Evolutionary conservation across 331 rosid genomes (phyloP).

Genomic region (Malus hybrid): DNA sequence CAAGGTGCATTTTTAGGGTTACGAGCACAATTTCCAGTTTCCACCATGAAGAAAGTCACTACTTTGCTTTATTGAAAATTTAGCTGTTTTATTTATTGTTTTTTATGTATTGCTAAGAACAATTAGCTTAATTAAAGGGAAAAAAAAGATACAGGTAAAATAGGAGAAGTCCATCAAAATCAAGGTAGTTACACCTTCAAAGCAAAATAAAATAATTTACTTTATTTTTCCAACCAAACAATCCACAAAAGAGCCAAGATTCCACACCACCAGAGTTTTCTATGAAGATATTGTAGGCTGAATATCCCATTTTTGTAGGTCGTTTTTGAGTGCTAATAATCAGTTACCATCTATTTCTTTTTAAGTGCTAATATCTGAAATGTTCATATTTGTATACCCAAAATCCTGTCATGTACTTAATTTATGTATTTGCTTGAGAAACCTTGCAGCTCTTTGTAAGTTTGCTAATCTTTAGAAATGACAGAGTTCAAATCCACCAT

Average conservation of each 20-base stretch:
- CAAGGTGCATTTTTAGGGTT: slow-evolving; percentile 50
- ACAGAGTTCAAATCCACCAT: slow-evolving; percentile 98
- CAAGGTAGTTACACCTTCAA: background rate
- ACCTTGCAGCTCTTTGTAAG: slow-evolving; percentile 10
- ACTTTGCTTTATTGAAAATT: background rate
- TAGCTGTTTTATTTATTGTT: background rate
- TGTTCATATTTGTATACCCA: background rate
- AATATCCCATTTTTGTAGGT: background rate
- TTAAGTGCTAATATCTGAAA: background rate
- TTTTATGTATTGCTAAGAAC: background rate
- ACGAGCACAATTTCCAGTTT: background rate
- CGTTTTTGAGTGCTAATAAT: background rate
- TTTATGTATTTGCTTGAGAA: slow-evolving; percentile 5
- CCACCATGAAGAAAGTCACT: background rate
- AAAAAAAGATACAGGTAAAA: background rate
- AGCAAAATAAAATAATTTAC: background rate
- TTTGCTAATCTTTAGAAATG: slow-evolving; percentile 23
- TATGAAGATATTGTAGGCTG: background rate
- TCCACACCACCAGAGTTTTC: background rate
- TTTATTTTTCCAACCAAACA: background rate
- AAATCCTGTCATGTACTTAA: background rate
- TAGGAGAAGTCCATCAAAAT: background rate
- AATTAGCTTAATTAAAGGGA: background rate
- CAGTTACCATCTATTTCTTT: background rate
- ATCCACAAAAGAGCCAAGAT: background rate